These are phyloP conservation scores for Metarhizium guizhouense DNA, from an alignment of 2,329 filamentous ascomycete species.

Conservation along the genomic window DNA sequence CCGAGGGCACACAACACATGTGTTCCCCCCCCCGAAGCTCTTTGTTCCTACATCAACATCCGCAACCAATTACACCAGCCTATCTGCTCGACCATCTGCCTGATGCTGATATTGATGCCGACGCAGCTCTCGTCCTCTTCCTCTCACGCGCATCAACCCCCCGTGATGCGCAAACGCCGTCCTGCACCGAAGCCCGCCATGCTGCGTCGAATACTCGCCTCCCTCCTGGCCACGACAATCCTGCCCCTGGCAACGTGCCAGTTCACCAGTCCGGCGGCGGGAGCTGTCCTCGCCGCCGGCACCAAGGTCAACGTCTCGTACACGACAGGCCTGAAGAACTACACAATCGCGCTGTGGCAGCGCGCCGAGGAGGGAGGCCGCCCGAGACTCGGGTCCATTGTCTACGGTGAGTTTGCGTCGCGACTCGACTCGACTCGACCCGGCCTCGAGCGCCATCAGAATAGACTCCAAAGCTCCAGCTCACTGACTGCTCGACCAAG, in stretches of 20 bases:
- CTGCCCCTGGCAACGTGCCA: background rate
- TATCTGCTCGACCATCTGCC: background rate
- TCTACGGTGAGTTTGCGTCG: background rate
- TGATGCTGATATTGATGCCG: background rate
- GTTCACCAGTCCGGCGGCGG: background rate
- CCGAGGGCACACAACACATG: background rate
- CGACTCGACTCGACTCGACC: too few species aligned
- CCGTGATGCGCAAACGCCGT: background rate
- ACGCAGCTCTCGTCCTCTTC: background rate
- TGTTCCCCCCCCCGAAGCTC: too few species aligned
- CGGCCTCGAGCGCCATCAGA: too few species aligned
- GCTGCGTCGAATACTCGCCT: background rate
- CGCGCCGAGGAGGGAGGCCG: too few species aligned
- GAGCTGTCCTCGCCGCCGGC: background rate
- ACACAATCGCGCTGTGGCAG: background rate
- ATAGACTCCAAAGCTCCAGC: too few species aligned
- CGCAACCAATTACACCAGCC: background rate
- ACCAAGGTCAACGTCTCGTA: background rate
- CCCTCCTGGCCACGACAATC: background rate
- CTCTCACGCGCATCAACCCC: background rate
- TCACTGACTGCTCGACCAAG: background rate
- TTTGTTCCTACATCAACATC: background rate
- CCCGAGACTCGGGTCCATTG: background rate
- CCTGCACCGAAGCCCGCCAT: background rate
- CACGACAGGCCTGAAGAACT: background rate